Evolutionary conservation across 306 rosid genomes (phyloP), one percentile per base, ranked within the genome.

Genomic region (Cucumis cinereus): DNA sequence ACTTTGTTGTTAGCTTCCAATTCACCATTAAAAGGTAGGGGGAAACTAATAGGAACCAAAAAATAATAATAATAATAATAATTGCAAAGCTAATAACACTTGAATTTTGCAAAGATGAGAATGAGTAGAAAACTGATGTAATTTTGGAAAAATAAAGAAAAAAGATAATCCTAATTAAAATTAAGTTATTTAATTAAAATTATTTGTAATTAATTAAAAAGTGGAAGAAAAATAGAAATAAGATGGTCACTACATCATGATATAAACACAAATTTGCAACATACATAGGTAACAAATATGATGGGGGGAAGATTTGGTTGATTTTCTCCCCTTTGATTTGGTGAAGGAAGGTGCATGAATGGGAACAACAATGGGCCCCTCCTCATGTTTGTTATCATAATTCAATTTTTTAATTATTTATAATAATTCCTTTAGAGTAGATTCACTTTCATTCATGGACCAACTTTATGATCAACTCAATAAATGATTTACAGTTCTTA

Each of bases 401-500:
- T 57, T 57, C 0, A 0, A 7, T 22, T 4, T 55, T 4, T 3
- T 22, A 3, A 23, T 12, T 12, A 4, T 23, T 30, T 30, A 30
- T 57, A 23, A 23, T 23, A 4, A 61, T 61, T 61, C 13, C 22
- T 26, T 28, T 28, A 28, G 22, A 2, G 11, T 61, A 61, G 68
- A 61, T 61, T 61, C 68, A 30, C 41, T 61, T 28, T 1, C 68
- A 61, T 61, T 61, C 22, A 61, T 61, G 20, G 69, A 90, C 83
- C 74, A 81, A 69, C 88, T 84, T 84, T 64, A 82, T n/a, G n/a
- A n/a, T 88, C 80, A 88, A 40, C 73, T 45, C 55, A 79, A 81
- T 60, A 78, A 3, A 78, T 84, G 92, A 90, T 88, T 86, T 82
- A 40, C 90, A 89, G 86, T 82, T 87, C 89, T 89, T 79, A 89